Evolutionary conservation across 1,139 yeast species (phyloP), one percentile per base, ranked within the genome.

Genomic region (Pichia sp.): DNA sequence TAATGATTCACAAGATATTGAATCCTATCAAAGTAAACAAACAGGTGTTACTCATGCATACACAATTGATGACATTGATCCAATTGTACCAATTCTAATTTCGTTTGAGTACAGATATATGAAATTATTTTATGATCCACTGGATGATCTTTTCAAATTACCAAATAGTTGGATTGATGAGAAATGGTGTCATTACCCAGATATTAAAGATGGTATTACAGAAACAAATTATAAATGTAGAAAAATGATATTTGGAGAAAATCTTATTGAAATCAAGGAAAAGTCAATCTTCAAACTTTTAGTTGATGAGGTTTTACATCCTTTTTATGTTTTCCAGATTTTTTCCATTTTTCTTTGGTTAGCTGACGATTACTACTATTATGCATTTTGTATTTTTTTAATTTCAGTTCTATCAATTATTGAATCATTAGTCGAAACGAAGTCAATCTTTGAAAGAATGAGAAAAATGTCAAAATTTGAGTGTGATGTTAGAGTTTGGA

Each of bases 291-390:
- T 72, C 0, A 81, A 82, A 63, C 75, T 95, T 48, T 73, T 95
- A 47, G 73, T 86, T 33, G 96, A 90, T 62, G 99, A 95, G 67
- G 89, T 89, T 0, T 71, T 93, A 49, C 99, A 93, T 67, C 99
- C 99, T 1, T 93, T 93, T 65, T 93, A 95, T 66, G 78, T 95
- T 42, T 93, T 93, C 67, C 99, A 95, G 69, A 84, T 93, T 1
- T 91, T 93, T 65, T 90, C 97, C 3, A 86, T 93, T 53, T 72
- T 90, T 39, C 73, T 93, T 46, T 93, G 99, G 99, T 77, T 90
- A 18, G 81, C 89, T 38, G 99, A 93, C 66, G 84, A 87, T 61
- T 93, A 95, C 67, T 87, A 83, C 67, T 93, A 91, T 70, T 93
- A 93, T 66, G 99, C 99, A 0, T 77, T 82, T 33, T 95, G 99